Base-by-base conservation (phyloP, 768 basidiomycete genomes). In the Amanita rimosa region DNA sequence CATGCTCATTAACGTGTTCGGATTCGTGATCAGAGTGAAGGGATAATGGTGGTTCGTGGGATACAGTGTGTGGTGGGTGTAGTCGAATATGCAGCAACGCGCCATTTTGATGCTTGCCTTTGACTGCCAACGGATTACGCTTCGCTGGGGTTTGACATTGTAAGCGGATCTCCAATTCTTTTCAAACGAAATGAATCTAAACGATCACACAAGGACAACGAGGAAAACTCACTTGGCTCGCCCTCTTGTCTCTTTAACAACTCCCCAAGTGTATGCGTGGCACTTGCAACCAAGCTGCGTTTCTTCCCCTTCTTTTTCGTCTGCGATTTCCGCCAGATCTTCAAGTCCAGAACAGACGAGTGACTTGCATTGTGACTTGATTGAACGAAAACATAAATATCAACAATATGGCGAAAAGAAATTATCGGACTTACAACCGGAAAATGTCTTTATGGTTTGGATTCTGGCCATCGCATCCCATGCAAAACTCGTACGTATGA, bases 391-490 rank as follows among this genome's bases (percentile, higher is more conserved):
- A 7, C 33, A 17, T 54, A 19, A 46, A 34, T 14, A 35, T 34
- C 10, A 31, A 55, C 1, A n/a, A 26, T 10, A 34, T 21, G 27
- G 17, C 26, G 36, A 17, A 37, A n/a, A 29, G 24, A 17, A 24
- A 21, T 24, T 39, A 1, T n/a, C n/a, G n/a, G n/a, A 67, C 79
- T 47, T 58, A 85, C 84, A 84, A 66, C 22, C 58, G 54, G 49
- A 80, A 73, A 0, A 60, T 62, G 1, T 72, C 67, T 52, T 78
- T 81, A 42, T 78, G 63, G 55, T 86, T 85, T 0, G 81, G 74
- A 49, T 80, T 83, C 57, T 85, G 82, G 0, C 85, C 85, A 48
- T 87, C 83, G 16, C 67, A 66, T 0, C 84, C 85, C 2, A 87
- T 73, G 17, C 67, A 61, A 7, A 75, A 67, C 55, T 86, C 84